These are phyloP conservation scores for Paramecium caudatum DNA, from an alignment of 73 alveolate genomes.

Conservation along the genomic window DNA sequence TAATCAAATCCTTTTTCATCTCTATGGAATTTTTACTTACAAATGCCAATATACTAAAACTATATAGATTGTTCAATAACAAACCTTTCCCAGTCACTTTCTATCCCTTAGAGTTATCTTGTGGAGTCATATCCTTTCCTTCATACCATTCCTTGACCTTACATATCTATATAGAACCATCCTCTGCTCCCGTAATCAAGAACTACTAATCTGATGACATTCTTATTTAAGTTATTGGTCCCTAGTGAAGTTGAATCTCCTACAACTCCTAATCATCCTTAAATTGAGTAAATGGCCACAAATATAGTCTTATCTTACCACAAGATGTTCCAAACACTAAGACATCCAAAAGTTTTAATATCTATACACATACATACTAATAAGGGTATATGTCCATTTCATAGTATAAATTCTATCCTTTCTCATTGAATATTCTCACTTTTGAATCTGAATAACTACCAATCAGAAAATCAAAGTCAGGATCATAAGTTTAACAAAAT, in stretches of 20 bases:
- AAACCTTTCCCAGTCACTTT: neutral
- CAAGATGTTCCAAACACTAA: slow-evolving; percentile 71
- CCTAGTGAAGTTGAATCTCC: slow-evolving; percentile 61
- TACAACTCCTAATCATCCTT: slow-evolving; percentile 51
- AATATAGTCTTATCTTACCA: slow-evolving; percentile 72
- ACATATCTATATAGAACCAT: slow-evolving; percentile 47
- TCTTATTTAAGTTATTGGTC: slow-evolving; percentile 55
- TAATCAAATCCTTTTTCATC: slow-evolving; percentile 56
- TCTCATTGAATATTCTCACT: slow-evolving; percentile 72
- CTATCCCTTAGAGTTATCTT: neutral
- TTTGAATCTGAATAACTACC: slow-evolving; percentile 53
- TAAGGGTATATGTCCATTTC: slow-evolving; percentile 72
- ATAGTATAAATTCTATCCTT: slow-evolving; percentile 59
- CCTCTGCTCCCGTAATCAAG: slow-evolving; percentile 70
- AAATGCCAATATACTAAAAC: slow-evolving; percentile 59
- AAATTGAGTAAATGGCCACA: slow-evolving; percentile 73
- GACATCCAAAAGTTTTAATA: slow-evolving; percentile 57
- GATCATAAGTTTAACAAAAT: slow-evolving; percentile 52
- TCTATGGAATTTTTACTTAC: slow-evolving; percentile 62
- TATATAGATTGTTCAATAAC: slow-evolving; percentile 23
- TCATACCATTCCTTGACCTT: slow-evolving; percentile 61
- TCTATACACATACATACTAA: slow-evolving; percentile 36
- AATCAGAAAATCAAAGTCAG: slow-evolving; percentile 55
- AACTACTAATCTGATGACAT: slow-evolving; percentile 33
- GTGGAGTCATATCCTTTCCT: slow-evolving; percentile 62